Evolutionary conservation across 2,329 filamentous ascomycete species (phyloP).

Genomic region (Thelonectria blattea): DNA sequence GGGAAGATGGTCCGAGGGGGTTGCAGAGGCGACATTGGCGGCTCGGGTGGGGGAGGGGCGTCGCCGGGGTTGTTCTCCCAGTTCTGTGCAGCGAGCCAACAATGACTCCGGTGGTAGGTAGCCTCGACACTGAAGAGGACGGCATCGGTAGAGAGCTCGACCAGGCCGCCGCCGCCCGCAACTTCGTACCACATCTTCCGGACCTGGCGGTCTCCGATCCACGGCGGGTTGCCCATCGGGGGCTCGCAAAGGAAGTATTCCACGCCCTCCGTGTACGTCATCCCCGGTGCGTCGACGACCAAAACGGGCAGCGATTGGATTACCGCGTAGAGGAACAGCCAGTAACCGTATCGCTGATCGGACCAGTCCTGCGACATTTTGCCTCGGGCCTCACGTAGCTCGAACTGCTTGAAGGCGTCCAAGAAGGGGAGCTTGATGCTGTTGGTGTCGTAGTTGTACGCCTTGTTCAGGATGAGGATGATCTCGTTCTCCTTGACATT

Average conservation of each 20-base stretch:
- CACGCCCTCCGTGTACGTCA: conserved; percentile 72
- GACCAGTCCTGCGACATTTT: conserved; percentile 70
- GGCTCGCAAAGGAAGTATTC: conserved; percentile 85
- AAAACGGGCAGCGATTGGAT: conserved; percentile 80
- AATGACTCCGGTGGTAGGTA: conserved; percentile 64
- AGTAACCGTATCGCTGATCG: conserved; percentile 76
- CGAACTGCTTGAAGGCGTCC: conserved; percentile 72
- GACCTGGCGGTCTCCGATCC: conserved; percentile 70
- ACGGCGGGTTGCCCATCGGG: conserved; percentile 74
- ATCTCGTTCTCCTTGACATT: conserved; percentile 82
- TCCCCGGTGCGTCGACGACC: conserved; percentile 74
- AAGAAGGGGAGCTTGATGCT: conserved; percentile 66
- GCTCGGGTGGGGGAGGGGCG: conserved; percentile 38
- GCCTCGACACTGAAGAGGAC: conserved; percentile 67
- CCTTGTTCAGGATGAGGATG: conserved; percentile 75
- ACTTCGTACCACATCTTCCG: conserved; percentile 78
- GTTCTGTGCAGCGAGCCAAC: conserved; percentile 59
- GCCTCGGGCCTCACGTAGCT: conserved; percentile 69
- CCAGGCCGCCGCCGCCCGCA: conserved; percentile 65
- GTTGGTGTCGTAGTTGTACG: conserved; percentile 79
- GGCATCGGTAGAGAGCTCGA: conserved; percentile 65
- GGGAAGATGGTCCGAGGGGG: conserved; percentile 47
- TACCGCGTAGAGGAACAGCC: conserved; percentile 81
- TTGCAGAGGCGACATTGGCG: conserved; percentile 46
- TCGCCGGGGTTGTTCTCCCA: conserved; percentile 51